A percentile compares a stretch with the other conserved stretches of the same genome.
Evolutionary conservation across 805 yeast species (phyloP).

Genomic region (Saccharomycopsis sp.): DNA sequence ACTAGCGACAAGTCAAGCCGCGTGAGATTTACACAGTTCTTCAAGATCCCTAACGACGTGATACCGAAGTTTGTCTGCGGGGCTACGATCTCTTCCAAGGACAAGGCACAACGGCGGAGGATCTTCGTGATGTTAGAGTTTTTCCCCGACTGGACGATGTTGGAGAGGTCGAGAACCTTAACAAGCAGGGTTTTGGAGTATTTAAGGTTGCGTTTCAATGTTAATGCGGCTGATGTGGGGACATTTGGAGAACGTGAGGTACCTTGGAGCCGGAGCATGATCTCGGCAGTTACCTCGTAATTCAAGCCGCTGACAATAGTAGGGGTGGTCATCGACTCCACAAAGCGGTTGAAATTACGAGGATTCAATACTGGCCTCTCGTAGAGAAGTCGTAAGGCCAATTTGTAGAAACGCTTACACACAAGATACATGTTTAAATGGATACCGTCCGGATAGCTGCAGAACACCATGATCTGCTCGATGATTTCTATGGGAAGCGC

Average conservation of each 20-base stretch:
- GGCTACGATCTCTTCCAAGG: slow-evolving; percentile 67
- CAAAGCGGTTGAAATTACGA: slow-evolving; percentile 64
- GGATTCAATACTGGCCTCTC: slow-evolving; percentile 55
- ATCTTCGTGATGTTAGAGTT: slow-evolving; percentile 84
- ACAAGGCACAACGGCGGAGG: slow-evolving; percentile 65
- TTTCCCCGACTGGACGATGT: slow-evolving; percentile 83
- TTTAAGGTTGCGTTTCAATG: slow-evolving; percentile 27
- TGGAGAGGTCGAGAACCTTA: slow-evolving; percentile 61
- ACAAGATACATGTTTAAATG: slow-evolving; percentile 51
- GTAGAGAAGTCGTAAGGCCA: slow-evolving; percentile 63
- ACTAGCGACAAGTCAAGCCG: slow-evolving; percentile 77
- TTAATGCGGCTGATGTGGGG: background rate
- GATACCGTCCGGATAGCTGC: slow-evolving; percentile 29
- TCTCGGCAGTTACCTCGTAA: slow-evolving; percentile 4
- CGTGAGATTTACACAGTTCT: slow-evolving; percentile 57
- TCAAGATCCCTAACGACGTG: slow-evolving; percentile 78
- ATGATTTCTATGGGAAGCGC: slow-evolving; percentile 47
- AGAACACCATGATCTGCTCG: slow-evolving; percentile 30
- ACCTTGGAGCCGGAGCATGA: background rate
- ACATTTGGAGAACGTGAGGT: background rate
- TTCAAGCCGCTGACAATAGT: slow-evolving; percentile 23
- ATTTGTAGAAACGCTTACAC: slow-evolving; percentile 50
- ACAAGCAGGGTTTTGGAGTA: slow-evolving; percentile 47
- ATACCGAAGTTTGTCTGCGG: slow-evolving; percentile 94
- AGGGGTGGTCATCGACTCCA: slow-evolving; percentile 51